Base-by-base conservation (phyloP, 345 rosid genomes). In the Laguncularia racemosa region DNA sequence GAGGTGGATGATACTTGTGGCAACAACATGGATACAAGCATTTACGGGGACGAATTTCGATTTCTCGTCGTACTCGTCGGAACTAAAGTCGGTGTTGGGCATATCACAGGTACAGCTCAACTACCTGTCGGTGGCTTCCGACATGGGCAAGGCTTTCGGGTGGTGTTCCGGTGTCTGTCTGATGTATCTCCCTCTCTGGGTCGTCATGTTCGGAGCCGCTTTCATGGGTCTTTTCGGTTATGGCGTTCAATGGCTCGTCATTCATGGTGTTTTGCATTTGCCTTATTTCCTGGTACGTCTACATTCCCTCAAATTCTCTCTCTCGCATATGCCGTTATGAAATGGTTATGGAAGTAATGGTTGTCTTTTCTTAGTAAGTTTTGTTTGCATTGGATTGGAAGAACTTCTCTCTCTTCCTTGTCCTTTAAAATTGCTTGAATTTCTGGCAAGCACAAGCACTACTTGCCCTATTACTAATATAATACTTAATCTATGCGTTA, bases 1-100 rank as follows among this genome's bases (percentile, higher is more conserved):
- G 54, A 84, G 84, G 74, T 88, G 95, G 91, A 67, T 74, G 69
- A 71, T 80, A 45, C 71, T 88, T 44, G 71, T 74, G 20, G 87
- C 91, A 14, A 73, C 87, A 33, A 81, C 74, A 64, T 84, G 91
- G 95, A 55, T 88, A 28, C 95, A 84, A 64, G 95, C 95, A 3
- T 88, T 79, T 47, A 77, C 91, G 3, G 91, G 96, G 33, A 88
- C 96, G 15, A 88, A 84, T 72, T 88, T 88, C 72, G 91, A 88
- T 63, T 88, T 88, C 81, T 80, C 89, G 0, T 68, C 85, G 7
- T 84, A 88, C 78, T 84, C 91, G 0, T 75, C 96, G 0, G 63
- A 66, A 0, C 44, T 88, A 26, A 86, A 86, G 67, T 61, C 82
- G 8, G 83, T 78, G 46, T 78, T 86, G 13, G 91, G 86, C 56